Percentiles rank a stretch among this genome's conserved stretches.
Conservation (phyloP, 2,329 filamentous ascomycete genomes). For the Nemania bipapillata region DNA sequence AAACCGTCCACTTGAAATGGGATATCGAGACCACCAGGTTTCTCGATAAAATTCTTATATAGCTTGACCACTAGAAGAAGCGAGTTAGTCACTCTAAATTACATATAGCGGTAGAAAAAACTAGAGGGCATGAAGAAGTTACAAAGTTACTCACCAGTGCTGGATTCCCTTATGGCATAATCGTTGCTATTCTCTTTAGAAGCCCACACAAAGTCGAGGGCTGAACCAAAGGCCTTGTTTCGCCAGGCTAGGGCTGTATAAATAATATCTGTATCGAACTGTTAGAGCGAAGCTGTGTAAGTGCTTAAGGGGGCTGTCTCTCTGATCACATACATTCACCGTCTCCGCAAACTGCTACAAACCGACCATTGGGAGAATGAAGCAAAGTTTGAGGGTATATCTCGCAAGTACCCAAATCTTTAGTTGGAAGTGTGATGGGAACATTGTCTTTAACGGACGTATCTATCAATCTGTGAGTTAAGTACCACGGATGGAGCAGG, state of each 20-base stretch:
- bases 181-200: constrained; percentile 98
- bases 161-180: constrained; percentile 94
- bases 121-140: too few relatives aligned
- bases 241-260: constrained; percentile 96
- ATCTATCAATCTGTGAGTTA: constrained; percentile 64
- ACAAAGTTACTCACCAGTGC: constrained; percentile 68
- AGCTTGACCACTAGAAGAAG: constrained; percentile 74
- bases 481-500: background rate
- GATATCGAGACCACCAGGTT: constrained; percentile 86
- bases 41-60: constrained; percentile 97
- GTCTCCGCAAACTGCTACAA: constrained; percentile 84
- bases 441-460: constrained; percentile 85
- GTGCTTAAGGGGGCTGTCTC: background rate
- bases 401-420: constrained; percentile 95
- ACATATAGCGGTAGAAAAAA: background rate
- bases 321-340: constrained; percentile 71
- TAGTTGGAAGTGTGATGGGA: constrained; percentile 85
- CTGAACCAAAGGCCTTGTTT: constrained; percentile 96
- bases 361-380: constrained; percentile 95
- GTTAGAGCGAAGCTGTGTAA: background rate
- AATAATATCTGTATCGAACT: constrained; percentile 74
- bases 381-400: constrained; percentile 94
- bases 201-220: constrained; percentile 95
- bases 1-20: constrained; percentile 95
- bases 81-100: constrained; percentile 7